Evolutionary conservation across 2,329 filamentous ascomycete species (phyloP), one percentile per base, ranked within the genome.

Genomic region (Neonectria punicea): DNA sequence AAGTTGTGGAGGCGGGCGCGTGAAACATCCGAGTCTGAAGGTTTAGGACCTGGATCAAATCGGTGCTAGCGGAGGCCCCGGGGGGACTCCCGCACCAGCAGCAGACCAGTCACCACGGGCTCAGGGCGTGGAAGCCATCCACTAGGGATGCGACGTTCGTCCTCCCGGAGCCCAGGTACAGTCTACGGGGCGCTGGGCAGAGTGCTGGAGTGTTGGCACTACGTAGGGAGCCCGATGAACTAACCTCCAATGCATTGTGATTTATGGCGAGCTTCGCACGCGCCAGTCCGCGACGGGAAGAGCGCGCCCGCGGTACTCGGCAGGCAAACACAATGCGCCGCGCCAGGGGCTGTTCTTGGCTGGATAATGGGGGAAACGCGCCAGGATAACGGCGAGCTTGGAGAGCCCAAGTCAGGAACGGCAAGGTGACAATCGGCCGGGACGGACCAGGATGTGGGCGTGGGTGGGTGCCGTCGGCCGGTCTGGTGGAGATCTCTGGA

Each of bases 321-420:
- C 54, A 57, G 54, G 59, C 61, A 56, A 56, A 34, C 51, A 53
- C 55, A 65, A 71, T 39, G 61, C 63, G 66, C 64, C 66, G 65
- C 65, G 50, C 62, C 60, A 64, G 60, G 64, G 61, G 57, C 44
- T 49, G 51, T 50, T 50, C 61, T 63, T 70, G 53, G 61, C 14
- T 32, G 32, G 32, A 30, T 18, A 43, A 5, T 13, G 57, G 55
- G 36, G 50, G 16, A 57, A 61, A 66, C 57, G 61, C 67, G 57
- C 60, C 43, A 58, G 55, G 60, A 58, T 57, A 64, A 66, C 58
- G 53, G 55, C 61, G 55, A 66, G 54, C 56, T 67, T 58, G 67
- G 62, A 68, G 58, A 70, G 65, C 65, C 72, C 51, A 74, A 70
- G 67, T 70, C 72, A 72, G 69, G 72, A 73, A 73, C 70, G 70